Evolutionary conservation across 2,329 filamentous ascomycete species (phyloP).

Genomic region (Scolecobasidium constrictum): DNA sequence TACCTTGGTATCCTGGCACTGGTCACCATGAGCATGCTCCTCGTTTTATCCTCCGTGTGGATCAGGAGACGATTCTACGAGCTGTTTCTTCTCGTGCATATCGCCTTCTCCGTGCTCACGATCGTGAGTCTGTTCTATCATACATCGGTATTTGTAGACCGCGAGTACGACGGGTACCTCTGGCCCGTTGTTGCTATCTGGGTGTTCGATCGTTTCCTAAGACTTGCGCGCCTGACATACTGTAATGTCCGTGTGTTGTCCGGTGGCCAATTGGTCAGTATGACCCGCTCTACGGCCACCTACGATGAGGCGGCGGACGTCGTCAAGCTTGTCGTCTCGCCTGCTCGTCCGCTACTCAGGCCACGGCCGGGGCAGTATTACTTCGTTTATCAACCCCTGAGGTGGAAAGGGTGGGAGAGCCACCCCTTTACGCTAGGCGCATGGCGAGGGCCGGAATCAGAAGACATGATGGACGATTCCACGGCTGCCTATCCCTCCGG

Average conservation of each 20-base stretch:
- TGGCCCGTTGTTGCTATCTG: constrained; percentile 41
- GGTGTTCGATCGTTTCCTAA: constrained; percentile 37
- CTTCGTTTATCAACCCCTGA: constrained; percentile 36
- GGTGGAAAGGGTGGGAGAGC: constrained; percentile 36
- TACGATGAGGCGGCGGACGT: constrained; percentile 36
- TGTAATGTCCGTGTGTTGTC: constrained; percentile 31
- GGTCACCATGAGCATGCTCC: constrained; percentile 31
- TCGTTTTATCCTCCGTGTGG: constrained; percentile 41
- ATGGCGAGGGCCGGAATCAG: no score
- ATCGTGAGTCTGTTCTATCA: constrained; percentile 42
- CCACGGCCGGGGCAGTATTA: constrained; percentile 38
- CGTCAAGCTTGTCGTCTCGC: constrained; percentile 34
- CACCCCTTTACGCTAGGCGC: constrained; percentile 40
- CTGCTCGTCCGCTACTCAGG: constrained; percentile 21
- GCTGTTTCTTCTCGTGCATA: constrained; percentile 39
- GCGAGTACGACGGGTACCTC: constrained; percentile 38
- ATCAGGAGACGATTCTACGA: constrained; percentile 44
- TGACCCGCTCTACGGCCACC: constrained; percentile 27
- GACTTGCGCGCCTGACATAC: constrained; percentile 32
- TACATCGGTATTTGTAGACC: constrained; percentile 36
- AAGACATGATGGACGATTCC: no score
- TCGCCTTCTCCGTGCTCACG: constrained; percentile 39
- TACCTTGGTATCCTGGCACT: constrained; percentile 18
- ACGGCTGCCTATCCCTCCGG: constrained; percentile 2
- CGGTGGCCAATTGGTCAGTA: constrained; percentile 16